These are phyloP conservation scores for Flaveria bidentis DNA, from an alignment of 129 eudicot genomes.

Conservation along the genomic window DNA sequence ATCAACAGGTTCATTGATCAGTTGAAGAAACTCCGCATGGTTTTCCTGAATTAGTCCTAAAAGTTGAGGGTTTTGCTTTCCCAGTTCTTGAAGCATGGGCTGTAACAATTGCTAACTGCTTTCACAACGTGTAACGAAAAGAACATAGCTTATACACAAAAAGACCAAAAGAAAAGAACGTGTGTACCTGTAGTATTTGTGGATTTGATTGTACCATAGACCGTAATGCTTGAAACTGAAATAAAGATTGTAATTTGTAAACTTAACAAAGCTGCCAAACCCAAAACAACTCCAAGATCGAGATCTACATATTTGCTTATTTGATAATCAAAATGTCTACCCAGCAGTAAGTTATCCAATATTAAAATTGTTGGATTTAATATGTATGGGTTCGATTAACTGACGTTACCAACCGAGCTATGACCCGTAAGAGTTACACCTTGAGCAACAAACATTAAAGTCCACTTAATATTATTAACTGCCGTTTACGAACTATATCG, in stretches of 20 bases:
- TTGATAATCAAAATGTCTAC: background rate
- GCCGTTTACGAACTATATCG: no score
- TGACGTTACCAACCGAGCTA: no score
- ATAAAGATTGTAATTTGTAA: conserved; percentile 3
- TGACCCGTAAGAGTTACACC: no score
- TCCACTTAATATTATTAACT: no score
- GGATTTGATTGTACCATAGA: conserved; percentile 91
- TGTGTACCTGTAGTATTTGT: conserved; percentile 80
- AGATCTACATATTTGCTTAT: background rate
- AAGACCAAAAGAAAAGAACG: background rate
- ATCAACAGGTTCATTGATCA: conserved; percentile 86
- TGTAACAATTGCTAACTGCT: conserved; percentile 29
- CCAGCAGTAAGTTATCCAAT: background rate
- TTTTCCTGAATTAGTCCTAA: conserved; percentile 84
- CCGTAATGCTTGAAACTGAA: conserved; percentile 93
- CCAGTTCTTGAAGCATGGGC: conserved; percentile 99
- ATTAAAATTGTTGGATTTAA: background rate
- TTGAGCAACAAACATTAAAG: no score
- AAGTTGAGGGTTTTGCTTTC: conserved; percentile 93
- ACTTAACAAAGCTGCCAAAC: background rate
- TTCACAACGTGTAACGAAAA: conserved; percentile 22
- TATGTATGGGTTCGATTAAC: no score
- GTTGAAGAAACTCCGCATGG: conserved; percentile 89
- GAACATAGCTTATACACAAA: background rate
- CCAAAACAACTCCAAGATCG: background rate